Evolutionary conservation across 495 filamentous ascomycete genomes (phyloP).

Genomic region (Hypoxylon subgilvum): DNA sequence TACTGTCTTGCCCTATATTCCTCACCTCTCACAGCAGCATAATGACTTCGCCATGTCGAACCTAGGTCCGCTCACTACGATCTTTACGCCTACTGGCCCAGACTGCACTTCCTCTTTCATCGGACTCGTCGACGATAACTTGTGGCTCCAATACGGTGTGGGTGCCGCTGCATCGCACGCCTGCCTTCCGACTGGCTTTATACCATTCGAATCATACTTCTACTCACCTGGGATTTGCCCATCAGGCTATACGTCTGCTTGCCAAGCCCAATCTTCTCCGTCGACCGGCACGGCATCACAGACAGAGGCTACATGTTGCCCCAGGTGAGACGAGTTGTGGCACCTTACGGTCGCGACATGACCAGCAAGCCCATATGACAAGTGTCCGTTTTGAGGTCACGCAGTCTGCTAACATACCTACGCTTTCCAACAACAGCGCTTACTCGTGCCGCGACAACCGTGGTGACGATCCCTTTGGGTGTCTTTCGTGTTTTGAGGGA

Average conservation of each 20-base stretch:
- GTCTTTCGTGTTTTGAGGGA: background rate
- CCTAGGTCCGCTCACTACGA: background rate
- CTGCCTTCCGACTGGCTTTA: background rate
- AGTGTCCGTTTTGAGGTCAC: background rate
- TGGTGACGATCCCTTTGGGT: conserved; percentile 1
- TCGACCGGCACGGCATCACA: background rate
- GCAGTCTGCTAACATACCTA: background rate
- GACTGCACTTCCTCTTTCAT: conserved; percentile 1
- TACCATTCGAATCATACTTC: background rate
- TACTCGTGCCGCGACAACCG: conserved; percentile 1
- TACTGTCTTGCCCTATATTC: background rate
- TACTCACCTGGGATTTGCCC: conserved; percentile 1
- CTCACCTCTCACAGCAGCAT: background rate
- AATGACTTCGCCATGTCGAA: background rate
- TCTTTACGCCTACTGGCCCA: background rate
- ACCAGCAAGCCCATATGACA: background rate
- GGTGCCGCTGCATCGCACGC: background rate
- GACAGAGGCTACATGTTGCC: conserved; percentile 5
- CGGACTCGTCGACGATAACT: background rate
- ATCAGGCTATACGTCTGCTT: background rate
- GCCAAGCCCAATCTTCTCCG: background rate
- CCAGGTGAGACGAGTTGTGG: background rate
- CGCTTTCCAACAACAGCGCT: background rate
- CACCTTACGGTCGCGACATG: background rate
- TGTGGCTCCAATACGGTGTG: background rate